phyloP scores from a whole-genome alignment of 169 alveolate genomes.

The Plasmodium billcollinsi region DNA sequence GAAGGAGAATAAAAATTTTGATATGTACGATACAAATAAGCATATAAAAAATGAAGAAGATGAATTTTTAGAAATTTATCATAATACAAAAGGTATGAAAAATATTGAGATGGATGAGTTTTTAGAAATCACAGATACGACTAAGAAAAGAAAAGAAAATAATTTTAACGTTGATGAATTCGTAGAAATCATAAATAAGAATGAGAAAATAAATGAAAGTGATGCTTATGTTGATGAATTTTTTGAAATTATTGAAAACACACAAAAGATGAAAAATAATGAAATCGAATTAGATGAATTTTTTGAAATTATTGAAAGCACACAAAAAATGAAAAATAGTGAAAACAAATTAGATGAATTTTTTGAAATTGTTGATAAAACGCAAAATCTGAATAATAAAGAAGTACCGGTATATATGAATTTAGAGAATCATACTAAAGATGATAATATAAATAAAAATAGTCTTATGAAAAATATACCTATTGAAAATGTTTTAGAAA shows the following conservation, averaged over 20 bases:
- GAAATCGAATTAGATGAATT: conserved; percentile 29
- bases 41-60: background rate
- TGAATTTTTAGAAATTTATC: conserved; percentile 31
- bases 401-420: conserved; percentile 8
- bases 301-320: conserved; percentile 27
- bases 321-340: conserved; percentile 5
- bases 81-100: conserved; percentile 2
- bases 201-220: background rate
- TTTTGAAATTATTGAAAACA: conserved; percentile 38
- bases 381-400: background rate
- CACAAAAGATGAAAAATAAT: conserved; percentile 6
- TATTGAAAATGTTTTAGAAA: conserved; percentile 3
- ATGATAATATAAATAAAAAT: background rate
- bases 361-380: conserved; percentile 19
- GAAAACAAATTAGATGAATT: conserved; percentile 18
- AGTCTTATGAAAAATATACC: background rate
- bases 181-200: conserved; percentile 16
- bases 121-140: conserved; percentile 39
- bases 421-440: conserved; percentile 33
- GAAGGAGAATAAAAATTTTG: background rate
- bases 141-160: conserved; percentile 1
- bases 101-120: conserved; percentile 30
- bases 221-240: conserved; percentile 31
- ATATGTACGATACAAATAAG: background rate
- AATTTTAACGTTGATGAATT: conserved; percentile 14